These are phyloP conservation scores for Podospora australis DNA, from an alignment of 495 filamentous ascomycete species.

Conservation along the genomic window DNA sequence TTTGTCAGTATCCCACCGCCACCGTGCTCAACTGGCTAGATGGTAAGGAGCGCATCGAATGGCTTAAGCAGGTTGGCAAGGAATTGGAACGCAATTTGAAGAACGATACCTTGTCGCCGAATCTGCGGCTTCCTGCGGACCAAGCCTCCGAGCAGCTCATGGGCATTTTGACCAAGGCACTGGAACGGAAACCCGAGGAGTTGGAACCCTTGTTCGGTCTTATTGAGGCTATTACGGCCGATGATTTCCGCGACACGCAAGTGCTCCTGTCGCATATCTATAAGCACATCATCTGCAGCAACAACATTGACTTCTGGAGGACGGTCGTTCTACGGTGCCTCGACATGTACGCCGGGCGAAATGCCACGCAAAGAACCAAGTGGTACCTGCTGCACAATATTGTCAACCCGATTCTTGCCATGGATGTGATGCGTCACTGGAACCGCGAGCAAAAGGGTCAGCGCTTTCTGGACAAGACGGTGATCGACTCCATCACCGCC, in stretches of 20 bases:
- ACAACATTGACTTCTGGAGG: constrained; percentile 84
- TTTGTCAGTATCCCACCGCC: constrained; percentile 54
- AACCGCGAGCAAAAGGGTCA: constrained; percentile 50
- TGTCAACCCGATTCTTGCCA: constrained; percentile 93
- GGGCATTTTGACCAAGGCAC: constrained; percentile 72
- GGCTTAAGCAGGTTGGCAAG: constrained; percentile 68
- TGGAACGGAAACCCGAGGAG: constrained; percentile 68
- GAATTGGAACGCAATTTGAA: constrained; percentile 67
- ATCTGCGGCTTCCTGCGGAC: constrained; percentile 75
- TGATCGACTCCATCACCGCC: constrained; percentile 86
- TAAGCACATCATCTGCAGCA: constrained; percentile 69
- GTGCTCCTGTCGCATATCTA: constrained; percentile 79
- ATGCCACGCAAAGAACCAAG: constrained; percentile 77
- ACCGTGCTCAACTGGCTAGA: constrained; percentile 66
- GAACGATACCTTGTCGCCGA: constrained; percentile 57
- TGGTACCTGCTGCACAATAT: constrained; percentile 87
- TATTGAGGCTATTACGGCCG: constrained; percentile 74
- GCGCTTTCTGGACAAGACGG: constrained; percentile 75
- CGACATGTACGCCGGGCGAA: constrained; percentile 74
- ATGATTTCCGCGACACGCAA: constrained; percentile 72
- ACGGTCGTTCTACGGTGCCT: constrained; percentile 78
- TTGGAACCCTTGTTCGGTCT: constrained; percentile 80
- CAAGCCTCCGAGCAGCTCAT: constrained; percentile 87
- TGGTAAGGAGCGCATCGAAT: constrained; percentile 60
- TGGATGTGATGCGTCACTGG: constrained; percentile 80